These are phyloP conservation scores for Pyrenochaeta sp. DNA, from an alignment of 2,329 filamentous ascomycete species.

Conservation along the genomic window DNA sequence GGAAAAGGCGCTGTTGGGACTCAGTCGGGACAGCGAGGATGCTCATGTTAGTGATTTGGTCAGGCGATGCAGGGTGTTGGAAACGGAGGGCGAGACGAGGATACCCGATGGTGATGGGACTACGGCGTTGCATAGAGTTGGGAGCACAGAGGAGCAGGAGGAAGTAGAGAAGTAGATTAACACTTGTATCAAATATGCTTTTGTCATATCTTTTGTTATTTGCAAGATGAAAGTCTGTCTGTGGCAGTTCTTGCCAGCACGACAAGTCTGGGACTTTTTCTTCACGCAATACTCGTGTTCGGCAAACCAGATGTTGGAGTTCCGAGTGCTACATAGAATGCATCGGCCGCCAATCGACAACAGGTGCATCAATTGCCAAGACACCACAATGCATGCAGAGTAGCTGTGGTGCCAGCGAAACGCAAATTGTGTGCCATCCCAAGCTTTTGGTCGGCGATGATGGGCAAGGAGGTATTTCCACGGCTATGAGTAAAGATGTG, in stretches of 20 bases:
- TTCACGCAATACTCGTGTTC: too few species aligned
- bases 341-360: background rate
- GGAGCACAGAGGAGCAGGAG: constrained; percentile 67
- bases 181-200: too few species aligned
- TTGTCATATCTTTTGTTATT: too few species aligned
- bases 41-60: constrained; percentile 86
- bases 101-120: constrained; percentile 26
- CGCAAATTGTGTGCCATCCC: too few species aligned
- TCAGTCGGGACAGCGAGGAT: constrained; percentile 82
- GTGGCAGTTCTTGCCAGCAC: too few species aligned
- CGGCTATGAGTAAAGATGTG: background rate
- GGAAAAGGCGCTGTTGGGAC: constrained; percentile 74
- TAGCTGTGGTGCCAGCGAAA: too few species aligned
- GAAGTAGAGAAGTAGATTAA: constrained; percentile 60
- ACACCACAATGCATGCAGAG: too few species aligned
- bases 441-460: background rate
- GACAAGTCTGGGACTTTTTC: too few species aligned
- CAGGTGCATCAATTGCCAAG: too few species aligned
- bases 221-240: too few species aligned
- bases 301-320: too few species aligned
- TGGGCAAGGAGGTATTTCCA: background rate
- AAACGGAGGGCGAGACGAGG: constrained; percentile 45
- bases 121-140: constrained; percentile 51
- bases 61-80: constrained; percentile 71
- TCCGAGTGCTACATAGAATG: background rate